Conservation (phyloP, 805 yeast species). For the Maudiozyma barnettii region DNA sequence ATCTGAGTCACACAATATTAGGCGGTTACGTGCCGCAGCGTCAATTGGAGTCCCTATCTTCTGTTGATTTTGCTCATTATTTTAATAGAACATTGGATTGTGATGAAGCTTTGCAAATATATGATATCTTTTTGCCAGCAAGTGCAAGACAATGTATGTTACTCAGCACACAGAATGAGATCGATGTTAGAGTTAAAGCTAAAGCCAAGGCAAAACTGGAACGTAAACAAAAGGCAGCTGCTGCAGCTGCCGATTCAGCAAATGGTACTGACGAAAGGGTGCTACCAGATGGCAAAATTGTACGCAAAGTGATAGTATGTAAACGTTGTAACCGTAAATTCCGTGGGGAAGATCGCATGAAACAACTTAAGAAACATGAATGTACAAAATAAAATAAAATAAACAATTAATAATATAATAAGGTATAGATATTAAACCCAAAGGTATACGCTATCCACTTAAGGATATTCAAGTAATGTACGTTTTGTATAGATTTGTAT, state of each 20-base stretch:
- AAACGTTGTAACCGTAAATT: constrained; percentile 19
- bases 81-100: constrained; percentile 25
- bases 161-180: not conserved
- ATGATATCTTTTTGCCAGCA: constrained; percentile 11
- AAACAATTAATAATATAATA: no score
- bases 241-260: not conserved
- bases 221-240: not conserved
- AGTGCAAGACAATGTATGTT: not conserved
- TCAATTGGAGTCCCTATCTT: constrained; percentile 25
- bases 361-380: constrained; percentile 12
- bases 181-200: not conserved
- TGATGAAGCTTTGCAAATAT: constrained; percentile 21
- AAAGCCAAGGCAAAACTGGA: not conserved
- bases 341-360: constrained; percentile 18
- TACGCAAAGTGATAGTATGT: constrained; percentile 22
- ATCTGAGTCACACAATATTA: constrained; percentile 23
- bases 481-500: not conserved
- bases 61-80: constrained; percentile 27
- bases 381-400: constrained; percentile 5
- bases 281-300: constrained; percentile 8
- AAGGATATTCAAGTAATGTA: no score
- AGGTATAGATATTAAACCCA: no score
- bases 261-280: not conserved
- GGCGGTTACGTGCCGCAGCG: constrained; percentile 28
- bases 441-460: no score